Percentiles rank a stretch among this genome's conserved stretches.
phyloP scores from a whole-genome alignment of 768 basidiomycete genomes.

The Phylloporus sp. region DNA sequence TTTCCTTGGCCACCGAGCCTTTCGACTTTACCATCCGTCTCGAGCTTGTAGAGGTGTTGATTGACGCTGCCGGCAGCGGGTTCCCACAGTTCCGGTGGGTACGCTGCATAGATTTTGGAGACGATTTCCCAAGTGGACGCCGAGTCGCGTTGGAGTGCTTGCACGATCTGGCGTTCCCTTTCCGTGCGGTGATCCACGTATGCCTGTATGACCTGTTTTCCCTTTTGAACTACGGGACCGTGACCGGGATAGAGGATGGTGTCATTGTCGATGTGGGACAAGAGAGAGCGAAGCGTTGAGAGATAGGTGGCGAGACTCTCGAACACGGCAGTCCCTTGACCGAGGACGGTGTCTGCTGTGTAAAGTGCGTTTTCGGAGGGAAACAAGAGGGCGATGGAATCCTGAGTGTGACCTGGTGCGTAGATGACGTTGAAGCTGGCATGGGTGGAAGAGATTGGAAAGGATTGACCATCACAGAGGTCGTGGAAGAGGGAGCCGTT shows the following conservation, averaged over 20 bases:
- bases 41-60: constrained; percentile 70
- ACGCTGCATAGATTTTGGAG: constrained; percentile 59
- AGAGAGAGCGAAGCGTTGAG: constrained; percentile 54
- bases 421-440: constrained; percentile 59
- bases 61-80: constrained; percentile 66
- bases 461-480: constrained; percentile 49
- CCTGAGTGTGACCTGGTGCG: constrained; percentile 87
- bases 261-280: constrained; percentile 40
- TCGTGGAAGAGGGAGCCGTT: constrained; percentile 50
- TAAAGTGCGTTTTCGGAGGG: constrained; percentile 71
- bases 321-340: constrained; percentile 87
- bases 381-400: constrained; percentile 75
- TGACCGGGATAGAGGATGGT: constrained; percentile 80
- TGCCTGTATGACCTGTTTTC: constrained; percentile 51
- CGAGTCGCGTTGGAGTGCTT: constrained; percentile 37
- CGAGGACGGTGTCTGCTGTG: constrained; percentile 88
- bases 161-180: constrained; percentile 74
- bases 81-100: constrained; percentile 66
- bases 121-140: constrained; percentile 67
- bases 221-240: constrained; percentile 70
- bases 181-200: constrained; percentile 81
- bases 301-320: constrained; percentile 75
- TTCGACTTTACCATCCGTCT: constrained; percentile 55
- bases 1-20: constrained; percentile 48
- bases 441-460: constrained; percentile 32